Evolutionary conservation across 1,139 yeast genomes (phyloP).

Genomic region (Saccharomyces hybrid): DNA sequence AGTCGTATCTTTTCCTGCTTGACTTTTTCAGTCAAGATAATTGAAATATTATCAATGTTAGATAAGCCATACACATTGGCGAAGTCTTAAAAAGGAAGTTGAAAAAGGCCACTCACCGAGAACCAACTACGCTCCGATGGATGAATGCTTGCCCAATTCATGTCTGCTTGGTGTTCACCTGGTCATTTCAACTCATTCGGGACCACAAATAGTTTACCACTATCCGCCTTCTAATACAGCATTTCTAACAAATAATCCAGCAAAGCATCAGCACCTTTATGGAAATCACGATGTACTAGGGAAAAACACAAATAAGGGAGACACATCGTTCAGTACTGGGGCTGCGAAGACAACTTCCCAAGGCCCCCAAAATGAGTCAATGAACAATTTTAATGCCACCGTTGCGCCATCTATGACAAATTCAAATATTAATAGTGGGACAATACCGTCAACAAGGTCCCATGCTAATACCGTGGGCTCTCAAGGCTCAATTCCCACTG

Average conservation of each 20-base stretch:
- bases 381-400: neutral
- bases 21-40: too few species aligned
- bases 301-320: neutral
- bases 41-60: too few species aligned
- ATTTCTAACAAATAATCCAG: neutral
- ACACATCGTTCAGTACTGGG: neutral
- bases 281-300: neutral
- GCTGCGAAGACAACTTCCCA: neutral
- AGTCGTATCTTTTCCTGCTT: too few species aligned
- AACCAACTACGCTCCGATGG: neutral
- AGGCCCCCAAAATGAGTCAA: neutral
- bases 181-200: constrained; percentile 81
- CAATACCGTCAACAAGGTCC: neutral
- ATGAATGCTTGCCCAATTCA: constrained; percentile 53
- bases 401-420: neutral
- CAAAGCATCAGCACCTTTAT: neutral
- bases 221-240: constrained; percentile 49
- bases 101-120: too few species aligned
- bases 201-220: constrained; percentile 80
- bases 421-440: neutral
- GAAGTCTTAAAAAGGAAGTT: too few species aligned
- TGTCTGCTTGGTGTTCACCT: constrained; percentile 71
- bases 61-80: too few species aligned
- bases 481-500: neutral
- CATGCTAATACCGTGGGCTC: neutral